Evolutionary conservation across 208 protist genomes (phyloP).

Genomic region (Acanthamoeba comandoni): DNA sequence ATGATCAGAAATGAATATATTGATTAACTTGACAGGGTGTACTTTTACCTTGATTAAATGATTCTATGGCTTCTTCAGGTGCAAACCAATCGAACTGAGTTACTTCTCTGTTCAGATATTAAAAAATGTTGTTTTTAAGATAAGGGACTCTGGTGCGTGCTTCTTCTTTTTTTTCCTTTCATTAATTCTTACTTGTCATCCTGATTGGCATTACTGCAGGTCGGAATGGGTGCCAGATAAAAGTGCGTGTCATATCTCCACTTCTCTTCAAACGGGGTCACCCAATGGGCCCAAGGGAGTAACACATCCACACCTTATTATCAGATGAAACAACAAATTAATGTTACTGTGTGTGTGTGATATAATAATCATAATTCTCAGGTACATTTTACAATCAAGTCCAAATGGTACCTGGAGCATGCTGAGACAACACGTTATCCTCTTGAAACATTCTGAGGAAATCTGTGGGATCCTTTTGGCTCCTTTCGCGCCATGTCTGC

Average conservation of each 20-base stretch:
- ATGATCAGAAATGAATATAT: neutral
- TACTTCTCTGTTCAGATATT: neutral
- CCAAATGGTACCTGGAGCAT: neutral
- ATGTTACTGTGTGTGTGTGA: neutral
- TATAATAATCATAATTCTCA: no score
- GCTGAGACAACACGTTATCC: neutral
- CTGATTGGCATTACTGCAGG: neutral
- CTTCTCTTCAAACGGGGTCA: conserved; percentile 49
- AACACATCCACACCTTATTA: neutral
- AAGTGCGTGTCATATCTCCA: conserved; percentile 72
- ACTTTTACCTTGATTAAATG: conserved; percentile 16
- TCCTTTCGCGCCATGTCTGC: conserved; percentile 15
- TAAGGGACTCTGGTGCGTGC: neutral
- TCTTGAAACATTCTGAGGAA: conserved; percentile 34
- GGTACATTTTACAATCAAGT: neutral
- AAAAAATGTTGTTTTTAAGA: conserved; percentile 5
- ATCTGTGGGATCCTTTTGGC: neutral
- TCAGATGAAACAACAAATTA: neutral
- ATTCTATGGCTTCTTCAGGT: conserved; percentile 19
- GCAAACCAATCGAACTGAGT: conserved; percentile 65
- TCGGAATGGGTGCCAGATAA: neutral
- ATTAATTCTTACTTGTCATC: neutral
- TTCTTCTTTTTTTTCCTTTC: no score
- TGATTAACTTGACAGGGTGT: neutral
- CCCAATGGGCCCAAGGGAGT: conserved; percentile 61